Evolutionary conservation across 2,329 filamentous ascomycete genomes (phyloP).

Genomic region (Monosporascus sp.): DNA sequence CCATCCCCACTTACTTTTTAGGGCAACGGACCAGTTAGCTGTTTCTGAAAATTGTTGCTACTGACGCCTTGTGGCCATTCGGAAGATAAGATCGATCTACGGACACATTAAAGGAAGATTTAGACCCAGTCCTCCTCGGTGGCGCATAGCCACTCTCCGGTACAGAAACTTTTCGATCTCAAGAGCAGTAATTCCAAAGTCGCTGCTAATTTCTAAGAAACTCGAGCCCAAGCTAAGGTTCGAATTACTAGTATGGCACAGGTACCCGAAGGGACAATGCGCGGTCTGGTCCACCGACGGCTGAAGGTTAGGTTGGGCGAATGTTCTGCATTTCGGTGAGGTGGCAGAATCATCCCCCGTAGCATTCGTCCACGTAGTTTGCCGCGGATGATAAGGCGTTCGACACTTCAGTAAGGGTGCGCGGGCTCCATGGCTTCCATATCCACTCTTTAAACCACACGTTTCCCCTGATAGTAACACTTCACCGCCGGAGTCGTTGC

Average conservation of each 20-base stretch:
- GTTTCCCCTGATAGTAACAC: neutral
- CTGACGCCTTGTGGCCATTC: neutral
- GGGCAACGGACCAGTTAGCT: no score
- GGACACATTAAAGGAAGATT: neutral
- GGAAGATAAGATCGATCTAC: neutral
- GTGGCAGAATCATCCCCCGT: neutral
- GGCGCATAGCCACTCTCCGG: constrained; percentile 3
- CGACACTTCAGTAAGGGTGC: neutral
- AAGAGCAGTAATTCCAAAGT: constrained; percentile 17
- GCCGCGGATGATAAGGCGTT: constrained; percentile 2
- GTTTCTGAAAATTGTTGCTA: no score
- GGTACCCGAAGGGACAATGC: constrained; percentile 13
- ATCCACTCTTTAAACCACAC: no score
- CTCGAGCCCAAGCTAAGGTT: constrained; percentile 11
- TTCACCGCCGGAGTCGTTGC: constrained; percentile 6
- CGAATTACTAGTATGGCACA: constrained; percentile 4
- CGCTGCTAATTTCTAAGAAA: constrained; percentile 9
- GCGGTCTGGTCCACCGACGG: neutral
- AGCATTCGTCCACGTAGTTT: constrained; percentile 17
- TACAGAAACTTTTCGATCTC: constrained; percentile 8
- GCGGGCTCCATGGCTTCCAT: no score
- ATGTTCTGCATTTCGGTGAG: neutral
- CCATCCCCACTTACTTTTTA: no score
- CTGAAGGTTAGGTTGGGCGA: constrained; percentile 2
- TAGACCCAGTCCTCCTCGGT: neutral